Evolutionary conservation across 2,329 filamentous ascomycete genomes (phyloP).

Genomic region (Cephalotrichum gorgonifer): DNA sequence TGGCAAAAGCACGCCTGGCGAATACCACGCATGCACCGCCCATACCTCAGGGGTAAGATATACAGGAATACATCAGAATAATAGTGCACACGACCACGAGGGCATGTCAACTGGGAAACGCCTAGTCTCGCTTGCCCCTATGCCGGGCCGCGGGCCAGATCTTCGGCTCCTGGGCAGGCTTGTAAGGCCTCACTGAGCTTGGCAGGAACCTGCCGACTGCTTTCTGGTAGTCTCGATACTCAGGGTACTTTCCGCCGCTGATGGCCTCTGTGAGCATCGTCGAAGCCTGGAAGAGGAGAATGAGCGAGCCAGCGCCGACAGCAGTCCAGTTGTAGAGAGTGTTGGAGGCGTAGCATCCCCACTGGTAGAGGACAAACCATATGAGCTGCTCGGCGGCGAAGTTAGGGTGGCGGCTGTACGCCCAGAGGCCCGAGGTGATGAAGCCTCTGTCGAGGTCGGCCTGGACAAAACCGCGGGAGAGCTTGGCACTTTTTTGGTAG

Average conservation of each 20-base stretch:
- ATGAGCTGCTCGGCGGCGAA: conserved; percentile 86
- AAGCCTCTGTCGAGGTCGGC: conserved; percentile 86
- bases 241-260: conserved; percentile 71
- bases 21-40: too few species aligned
- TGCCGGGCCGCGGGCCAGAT: conserved; percentile 37
- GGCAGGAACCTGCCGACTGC: conserved; percentile 80
- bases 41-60: too few species aligned
- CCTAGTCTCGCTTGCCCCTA: conserved; percentile 10
- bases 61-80: too few species aligned
- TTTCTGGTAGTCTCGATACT: conserved; percentile 77
- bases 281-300: conserved; percentile 80
- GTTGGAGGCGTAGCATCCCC: conserved; percentile 67
- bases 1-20: too few species aligned
- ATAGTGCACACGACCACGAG: too few species aligned
- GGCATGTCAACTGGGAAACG: too few species aligned
- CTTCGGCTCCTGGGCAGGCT: conserved; percentile 27
- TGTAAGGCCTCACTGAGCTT: conserved; percentile 32
- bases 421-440: conserved; percentile 73
- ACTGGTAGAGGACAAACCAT: conserved; percentile 83
- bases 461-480: conserved; percentile 53
- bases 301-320: conserved; percentile 56
- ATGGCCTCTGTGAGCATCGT: conserved; percentile 81
- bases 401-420: conserved; percentile 85
- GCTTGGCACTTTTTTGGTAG: conserved; percentile 64
- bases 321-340: conserved; percentile 70